Base-by-base conservation (phyloP, 2,329 filamentous ascomycete species). In the Shiraia bambusicola region DNA sequence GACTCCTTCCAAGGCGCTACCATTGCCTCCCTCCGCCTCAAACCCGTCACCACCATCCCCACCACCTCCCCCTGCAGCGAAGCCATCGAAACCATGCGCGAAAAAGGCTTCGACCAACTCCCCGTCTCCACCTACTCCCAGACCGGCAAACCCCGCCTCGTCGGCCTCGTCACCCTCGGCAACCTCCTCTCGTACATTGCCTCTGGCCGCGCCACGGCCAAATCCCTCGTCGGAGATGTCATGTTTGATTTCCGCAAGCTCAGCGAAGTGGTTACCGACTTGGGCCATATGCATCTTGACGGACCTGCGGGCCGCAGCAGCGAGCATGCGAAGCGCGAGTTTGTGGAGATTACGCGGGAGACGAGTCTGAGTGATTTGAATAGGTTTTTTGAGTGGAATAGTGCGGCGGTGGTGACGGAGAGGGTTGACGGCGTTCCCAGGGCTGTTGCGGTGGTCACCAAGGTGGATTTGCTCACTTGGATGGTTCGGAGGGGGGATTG, bases 311-410 rank as follows among this genome's bases (percentile, higher is more conserved):
- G 48, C 24, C 52, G 48, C n/a, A 50, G 54, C 35, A 56, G 52
- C 39, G 53, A 51, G 15, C 40, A 47, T 22, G 44, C 81, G 69
- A 64, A 69, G 15, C 78, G 84, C 44, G 83, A 87, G 63, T 98
- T 95, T 71, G 87, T 97, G 36, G 87, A 97, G 72, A 95, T 98
- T 64, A 97, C 93, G 6, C 76, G 87, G 66, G 88, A 96, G 54
- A 98, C 93, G 1, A 86, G 87, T 3, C 77, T 98, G 28, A 81
- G 80, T 33, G 84, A 87, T 31, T 77, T 98, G 39, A 92, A 89
- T 75, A 84, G 87, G 61, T 98, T 98, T 73, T 89, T 97, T 53
- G 90, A 97, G 73, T 97, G 93, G 90, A 97, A 98, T 72, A 93
- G 87, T 56, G 92, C 93, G 0, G 93, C 93, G 0, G 83, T 98